These are phyloP conservation scores for Rhizopogon vesiculosus DNA, from an alignment of 768 basidiomycete species.

Conservation along the genomic window DNA sequence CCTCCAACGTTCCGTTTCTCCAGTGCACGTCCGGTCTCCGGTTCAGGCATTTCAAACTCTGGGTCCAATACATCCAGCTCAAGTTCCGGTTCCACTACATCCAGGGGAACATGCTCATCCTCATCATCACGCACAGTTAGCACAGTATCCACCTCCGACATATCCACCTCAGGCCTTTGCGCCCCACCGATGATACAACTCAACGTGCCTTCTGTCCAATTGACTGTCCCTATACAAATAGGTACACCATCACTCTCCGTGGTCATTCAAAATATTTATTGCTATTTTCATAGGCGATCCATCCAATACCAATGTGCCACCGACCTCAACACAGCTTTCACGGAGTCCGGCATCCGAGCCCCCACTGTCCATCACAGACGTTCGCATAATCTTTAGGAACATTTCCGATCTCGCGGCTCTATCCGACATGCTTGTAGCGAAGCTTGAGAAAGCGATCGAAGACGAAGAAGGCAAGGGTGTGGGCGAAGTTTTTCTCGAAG, in stretches of 20 bases:
- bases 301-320: conserved; percentile 14
- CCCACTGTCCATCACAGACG: conserved; percentile 71
- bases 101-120: conserved; percentile 31
- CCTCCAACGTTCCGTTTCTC: conserved; percentile 32
- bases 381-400: conserved; percentile 71
- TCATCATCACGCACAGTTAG: conserved; percentile 38
- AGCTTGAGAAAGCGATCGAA: conserved; percentile 64
- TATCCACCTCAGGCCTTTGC: conserved; percentile 17
- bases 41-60: conserved; percentile 12
- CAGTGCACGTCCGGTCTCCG: conserved; percentile 20
- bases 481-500: conserved; percentile 64
- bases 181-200: conserved; percentile 8
- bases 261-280: conserved; percentile 29
- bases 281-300: conserved; percentile 17
- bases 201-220: not conserved
- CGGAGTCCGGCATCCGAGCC: conserved; percentile 14
- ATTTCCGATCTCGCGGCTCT: conserved; percentile 71
- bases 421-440: conserved; percentile 60
- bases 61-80: not conserved
- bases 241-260: conserved; percentile 14
- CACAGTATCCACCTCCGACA: conserved; percentile 47
- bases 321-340: not conserved
- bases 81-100: conserved; percentile 13
- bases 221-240: not conserved
- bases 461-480: conserved; percentile 63